phyloP scores from a whole-genome alignment of 495 filamentous ascomycete species.

The Neurospora sp. region DNA sequence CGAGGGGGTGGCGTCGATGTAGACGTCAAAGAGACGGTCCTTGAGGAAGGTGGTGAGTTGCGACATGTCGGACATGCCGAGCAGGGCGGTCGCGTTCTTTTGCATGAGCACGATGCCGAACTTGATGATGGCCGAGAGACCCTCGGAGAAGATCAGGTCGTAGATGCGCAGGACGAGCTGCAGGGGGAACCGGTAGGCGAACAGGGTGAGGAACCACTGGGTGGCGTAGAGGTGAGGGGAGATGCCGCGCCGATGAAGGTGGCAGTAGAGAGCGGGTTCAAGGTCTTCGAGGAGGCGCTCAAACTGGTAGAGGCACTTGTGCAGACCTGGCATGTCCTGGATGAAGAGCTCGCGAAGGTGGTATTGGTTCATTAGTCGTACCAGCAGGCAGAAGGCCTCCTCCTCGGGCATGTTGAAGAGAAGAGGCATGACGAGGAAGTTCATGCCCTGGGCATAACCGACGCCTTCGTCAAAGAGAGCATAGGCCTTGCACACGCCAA shows the following conservation, averaged over 20 bases:
- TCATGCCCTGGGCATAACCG: constrained; percentile 98
- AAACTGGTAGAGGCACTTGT: constrained; percentile 88
- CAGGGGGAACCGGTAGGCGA: constrained; percentile 94
- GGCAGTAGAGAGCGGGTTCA: constrained; percentile 89
- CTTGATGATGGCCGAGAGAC: constrained; percentile 81
- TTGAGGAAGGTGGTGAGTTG: constrained; percentile 80
- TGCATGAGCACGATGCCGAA: constrained; percentile 94
- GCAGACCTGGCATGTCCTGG: constrained; percentile 91
- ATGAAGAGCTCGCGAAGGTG: constrained; percentile 87
- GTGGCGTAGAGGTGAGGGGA: constrained; percentile 91
- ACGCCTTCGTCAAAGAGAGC: constrained; percentile 90
- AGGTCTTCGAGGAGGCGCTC: constrained; percentile 90
- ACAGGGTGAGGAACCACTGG: constrained; percentile 98
- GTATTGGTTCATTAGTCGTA: constrained; percentile 94
- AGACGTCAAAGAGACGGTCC: constrained; percentile 89
- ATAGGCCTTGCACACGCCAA: constrained; percentile 95
- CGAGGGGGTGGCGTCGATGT: constrained; percentile 87
- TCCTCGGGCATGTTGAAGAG: constrained; percentile 98
- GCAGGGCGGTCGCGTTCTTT: constrained; percentile 70
- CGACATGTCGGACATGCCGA: constrained; percentile 84
- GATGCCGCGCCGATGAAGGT: constrained; percentile 79
- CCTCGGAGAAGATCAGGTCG: constrained; percentile 92
- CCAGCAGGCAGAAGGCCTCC: constrained; percentile 89
- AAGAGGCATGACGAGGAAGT: constrained; percentile 95
- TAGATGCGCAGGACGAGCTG: constrained; percentile 95